These are phyloP conservation scores for Canavalia gladiata DNA, from an alignment of 306 rosid genomes.

Conservation along the genomic window DNA sequence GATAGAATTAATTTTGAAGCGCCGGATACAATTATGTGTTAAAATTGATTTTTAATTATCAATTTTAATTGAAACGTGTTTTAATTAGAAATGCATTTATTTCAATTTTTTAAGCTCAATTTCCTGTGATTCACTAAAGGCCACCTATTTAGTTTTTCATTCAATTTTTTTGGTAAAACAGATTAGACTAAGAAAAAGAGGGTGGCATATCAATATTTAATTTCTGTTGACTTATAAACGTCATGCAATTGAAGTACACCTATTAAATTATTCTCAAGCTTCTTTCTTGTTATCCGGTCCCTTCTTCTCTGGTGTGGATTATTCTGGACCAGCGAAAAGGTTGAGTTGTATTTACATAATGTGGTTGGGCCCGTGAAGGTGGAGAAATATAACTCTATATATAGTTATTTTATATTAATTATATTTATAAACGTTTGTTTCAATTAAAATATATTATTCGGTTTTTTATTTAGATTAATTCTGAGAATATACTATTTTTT, in stretches of 20 bases:
- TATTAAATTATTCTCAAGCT: neutral
- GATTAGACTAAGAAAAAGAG: neutral
- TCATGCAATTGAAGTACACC: neutral
- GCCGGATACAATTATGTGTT: too few species aligned
- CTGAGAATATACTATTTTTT: too few species aligned
- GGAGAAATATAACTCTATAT: neutral
- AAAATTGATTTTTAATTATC: too few species aligned
- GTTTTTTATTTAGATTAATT: too few species aligned
- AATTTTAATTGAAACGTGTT: too few species aligned
- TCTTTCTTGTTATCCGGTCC: neutral
- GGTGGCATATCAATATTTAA: conserved; percentile 15
- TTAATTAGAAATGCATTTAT: too few species aligned
- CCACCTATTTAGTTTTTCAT: neutral
- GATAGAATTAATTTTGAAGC: too few species aligned
- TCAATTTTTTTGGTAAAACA: conserved; percentile 11
- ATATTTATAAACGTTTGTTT: neutral
- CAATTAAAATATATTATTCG: neutral
- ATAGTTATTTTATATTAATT: neutral
- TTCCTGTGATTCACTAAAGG: neutral
- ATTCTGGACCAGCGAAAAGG: conserved; percentile 25
- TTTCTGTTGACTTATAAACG: neutral
- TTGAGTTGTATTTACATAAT: neutral
- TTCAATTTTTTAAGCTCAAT: neutral
- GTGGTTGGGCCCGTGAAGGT: neutral
- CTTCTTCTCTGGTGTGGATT: neutral